Evolutionary conservation across 352 stramenopile genomes (phyloP).

Genomic region (Phytophthora nicotianae): DNA sequence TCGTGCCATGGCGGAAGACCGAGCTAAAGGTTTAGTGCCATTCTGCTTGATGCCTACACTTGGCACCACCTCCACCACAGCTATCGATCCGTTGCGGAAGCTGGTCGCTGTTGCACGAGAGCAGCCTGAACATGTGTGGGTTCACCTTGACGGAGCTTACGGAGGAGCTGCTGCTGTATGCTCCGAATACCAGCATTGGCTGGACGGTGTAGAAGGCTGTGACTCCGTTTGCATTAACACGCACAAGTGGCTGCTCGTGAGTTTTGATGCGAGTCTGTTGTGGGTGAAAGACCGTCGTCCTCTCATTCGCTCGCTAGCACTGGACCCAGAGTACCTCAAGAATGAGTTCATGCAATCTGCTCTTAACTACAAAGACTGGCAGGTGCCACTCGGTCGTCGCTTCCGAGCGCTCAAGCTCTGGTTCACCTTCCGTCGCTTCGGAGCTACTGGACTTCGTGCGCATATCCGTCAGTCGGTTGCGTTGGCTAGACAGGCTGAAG

Average conservation of each 20-base stretch:
- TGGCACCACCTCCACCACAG: conserved; percentile 65
- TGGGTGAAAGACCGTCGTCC: conserved; percentile 66
- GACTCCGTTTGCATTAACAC: conserved; percentile 78
- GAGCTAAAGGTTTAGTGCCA: conserved; percentile 52
- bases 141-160: conserved; percentile 72
- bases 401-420: conserved; percentile 77
- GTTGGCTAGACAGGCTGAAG: conserved; percentile 52
- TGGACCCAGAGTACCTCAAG: conserved; percentile 75
- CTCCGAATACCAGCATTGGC: conserved; percentile 54
- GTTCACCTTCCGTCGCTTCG: conserved; percentile 73
- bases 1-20: conserved; percentile 54
- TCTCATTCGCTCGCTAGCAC: conserved; percentile 57
- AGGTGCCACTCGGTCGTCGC: conserved; percentile 69
- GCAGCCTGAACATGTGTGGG: conserved; percentile 53
- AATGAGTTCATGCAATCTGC: conserved; percentile 63
- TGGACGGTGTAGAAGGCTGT: conserved; percentile 59
- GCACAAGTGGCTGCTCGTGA: conserved; percentile 80
- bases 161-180: conserved; percentile 57
- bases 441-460: conserved; percentile 51
- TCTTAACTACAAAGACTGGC: conserved; percentile 78
- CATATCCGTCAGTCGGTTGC: conserved; percentile 60
- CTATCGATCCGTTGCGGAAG: conserved; percentile 55
- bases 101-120: conserved; percentile 46
- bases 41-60: conserved; percentile 69
- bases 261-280: conserved; percentile 67